Evolutionary conservation across 805 yeast genomes (phyloP), one percentile per base, ranked within the genome.

Genomic region (Zygotorulaspora danielsina): DNA sequence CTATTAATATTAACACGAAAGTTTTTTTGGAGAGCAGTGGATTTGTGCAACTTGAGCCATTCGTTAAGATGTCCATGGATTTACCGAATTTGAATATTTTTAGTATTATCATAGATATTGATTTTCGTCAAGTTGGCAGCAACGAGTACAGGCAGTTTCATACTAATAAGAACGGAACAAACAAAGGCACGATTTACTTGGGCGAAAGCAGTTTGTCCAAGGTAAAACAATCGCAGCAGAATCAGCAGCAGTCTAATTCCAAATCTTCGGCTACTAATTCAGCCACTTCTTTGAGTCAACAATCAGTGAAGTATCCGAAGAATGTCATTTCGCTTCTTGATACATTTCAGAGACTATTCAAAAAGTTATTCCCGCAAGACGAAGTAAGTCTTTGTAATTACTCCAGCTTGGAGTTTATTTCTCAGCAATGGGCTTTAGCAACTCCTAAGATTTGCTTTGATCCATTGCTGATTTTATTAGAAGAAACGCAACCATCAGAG

Each of bases 391-490:
- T 53, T 11, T 56, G 61, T 42, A 48, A 49, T 31, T 45, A 44
- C 24, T 47, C 55, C 4, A 44, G 51, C 2, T 18, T 71, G 39
- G 86, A 78, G 46, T 82, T 77, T 52, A 66, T 76, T 61, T 75
- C 80, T 9, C 81, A 81, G 52, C 93, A 87, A 61, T 88, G 96
- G 96, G 79, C 81, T 57, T 71, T 84, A 41, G 89, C 94, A 1
- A 71, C 87, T 39, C 86, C 95, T 6, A 73, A 77, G 40, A 76
- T 87, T 29, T 81, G 88, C 16, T 77, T 88, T 55, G 84, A 82
- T 59, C 87, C 95, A 4, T 66, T 88, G 31, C 68, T 86, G 22
- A 72, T 88, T 17, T 54, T 85, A 8, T 79, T 89, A 53, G 96
- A 87, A 61, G 73, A 76, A 42, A 77, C 82, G 4, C 71, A 66